Percentiles rank a stretch among this genome's conserved stretches.
These are phyloP conservation scores for Chlamydomonas incerta DNA, from an alignment of 139 green algal species.

Conservation along the genomic window DNA sequence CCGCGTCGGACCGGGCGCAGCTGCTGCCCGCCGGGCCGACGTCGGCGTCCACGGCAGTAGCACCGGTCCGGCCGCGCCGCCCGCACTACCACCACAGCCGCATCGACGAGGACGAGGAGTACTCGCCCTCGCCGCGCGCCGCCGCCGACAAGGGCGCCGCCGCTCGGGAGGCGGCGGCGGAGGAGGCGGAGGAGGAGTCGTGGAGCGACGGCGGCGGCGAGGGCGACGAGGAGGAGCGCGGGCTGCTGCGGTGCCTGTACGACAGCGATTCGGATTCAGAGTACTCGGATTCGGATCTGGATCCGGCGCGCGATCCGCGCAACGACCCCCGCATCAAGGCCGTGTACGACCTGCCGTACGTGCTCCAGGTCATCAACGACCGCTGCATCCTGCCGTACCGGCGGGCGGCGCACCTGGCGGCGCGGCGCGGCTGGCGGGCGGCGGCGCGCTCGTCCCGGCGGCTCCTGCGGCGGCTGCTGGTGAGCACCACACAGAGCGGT, in stretches of 20 bases:
- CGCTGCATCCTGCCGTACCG: slow-evolving; percentile 34
- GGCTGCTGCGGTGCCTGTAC: neutral
- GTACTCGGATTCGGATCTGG: neutral
- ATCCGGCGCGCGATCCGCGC: neutral
- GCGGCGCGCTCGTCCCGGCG: neutral
- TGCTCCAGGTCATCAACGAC: slow-evolving; percentile 16
- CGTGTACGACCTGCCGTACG: slow-evolving; percentile 24
- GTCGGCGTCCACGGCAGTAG: no score
- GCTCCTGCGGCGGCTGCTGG: neutral
- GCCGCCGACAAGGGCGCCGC: no score
- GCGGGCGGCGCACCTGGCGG: neutral
- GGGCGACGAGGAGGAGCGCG: neutral
- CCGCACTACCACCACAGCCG: no score
- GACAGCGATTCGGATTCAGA: neutral
- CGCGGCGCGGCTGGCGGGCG: neutral
- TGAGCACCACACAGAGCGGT: no score
- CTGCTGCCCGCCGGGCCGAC: no score
- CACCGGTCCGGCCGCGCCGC: no score
- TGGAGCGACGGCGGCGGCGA: neutral
- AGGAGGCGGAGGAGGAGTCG: no score
- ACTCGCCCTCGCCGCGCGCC: no score
- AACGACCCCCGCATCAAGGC: slow-evolving; percentile 43
- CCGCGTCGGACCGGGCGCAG: no score
- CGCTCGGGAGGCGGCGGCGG: no score
- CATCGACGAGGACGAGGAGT: no score